Base-by-base conservation (phyloP, 2,329 filamentous ascomycete species). In the Cordyceps javanica region DNA sequence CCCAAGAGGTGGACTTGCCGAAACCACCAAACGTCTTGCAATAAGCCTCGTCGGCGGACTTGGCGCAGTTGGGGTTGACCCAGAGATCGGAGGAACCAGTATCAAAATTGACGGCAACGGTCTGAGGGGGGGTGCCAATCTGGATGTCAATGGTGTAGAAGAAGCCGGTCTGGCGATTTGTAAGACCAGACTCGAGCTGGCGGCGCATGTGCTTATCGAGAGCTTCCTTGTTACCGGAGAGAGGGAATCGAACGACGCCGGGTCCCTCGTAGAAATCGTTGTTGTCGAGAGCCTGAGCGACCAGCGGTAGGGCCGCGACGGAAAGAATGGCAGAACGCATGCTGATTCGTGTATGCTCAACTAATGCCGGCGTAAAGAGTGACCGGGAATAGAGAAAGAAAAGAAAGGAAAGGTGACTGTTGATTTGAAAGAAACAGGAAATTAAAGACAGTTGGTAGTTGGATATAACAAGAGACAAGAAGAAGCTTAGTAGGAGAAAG, bases 21-120 rank as follows among this genome's bases (percentile, higher is more conserved):
- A 71, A 72, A 21, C 66, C 66, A 8, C 69, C 68, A 57, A 69
- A 66, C 1, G 48, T 51, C 16, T 61, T 30, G 61, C 71, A 73
- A 30, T 69, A 67, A 0, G 54, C 41, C 0, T 62, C 61, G 30
- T 72, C 64, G 6, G 59, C 52, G 1, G 71, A 63, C 42, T 69
- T 69, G 53, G 62, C 62, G 62, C 74, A 76, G 8, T 69, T 64
- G 7, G 74, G 73, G 57, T 76, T 74, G 38, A 76, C 71, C 74
- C 73, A 76, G 5, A 75, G 67, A 61, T 76, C 73, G 9, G 67
- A 65, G 4, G 73, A 75, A 16, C 73, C 73, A 0, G 74, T 76
- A 59, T 76, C 73, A 50, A 76, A 68, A 59, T 72, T 68, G 60
- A 76, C 71, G 34, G 65, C 70, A 45, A 76, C 70, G 4, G 62